Conservation (phyloP, 108 stramenopile genomes). For the Skeletonema marinoi region DNA sequence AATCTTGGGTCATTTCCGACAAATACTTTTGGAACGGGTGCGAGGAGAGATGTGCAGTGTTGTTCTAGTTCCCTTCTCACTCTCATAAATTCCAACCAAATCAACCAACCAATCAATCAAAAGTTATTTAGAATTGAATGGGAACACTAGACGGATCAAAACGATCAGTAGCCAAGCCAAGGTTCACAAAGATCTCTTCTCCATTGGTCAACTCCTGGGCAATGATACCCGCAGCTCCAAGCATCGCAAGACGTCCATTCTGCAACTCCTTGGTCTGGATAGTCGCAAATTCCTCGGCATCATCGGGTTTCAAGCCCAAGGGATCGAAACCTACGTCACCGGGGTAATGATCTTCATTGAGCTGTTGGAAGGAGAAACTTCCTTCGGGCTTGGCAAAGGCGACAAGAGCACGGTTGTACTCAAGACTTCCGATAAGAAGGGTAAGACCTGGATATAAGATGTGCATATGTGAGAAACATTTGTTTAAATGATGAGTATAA, state of each 20-base stretch:
- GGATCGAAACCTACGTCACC: slow-evolving; percentile 86
- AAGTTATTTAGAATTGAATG: slow-evolving; percentile 26
- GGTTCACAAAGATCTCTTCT: slow-evolving; percentile 53
- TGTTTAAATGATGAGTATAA: background rate
- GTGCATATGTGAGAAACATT: background rate
- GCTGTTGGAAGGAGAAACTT: slow-evolving; percentile 54
- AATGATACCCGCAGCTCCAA: slow-evolving; percentile 70
- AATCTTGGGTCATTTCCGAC: too few relatives aligned
- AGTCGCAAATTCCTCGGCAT: slow-evolving; percentile 55
- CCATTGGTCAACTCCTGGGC: slow-evolving; percentile 75
- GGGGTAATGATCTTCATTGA: slow-evolving; percentile 68
- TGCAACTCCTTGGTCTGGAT: slow-evolving; percentile 88
- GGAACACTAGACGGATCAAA: slow-evolving; percentile 47
- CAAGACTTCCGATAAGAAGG: slow-evolving; percentile 57
- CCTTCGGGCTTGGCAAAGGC: slow-evolving; percentile 58
- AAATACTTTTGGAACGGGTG: too few relatives aligned
- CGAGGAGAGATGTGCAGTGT: too few relatives aligned
- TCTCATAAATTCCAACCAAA: too few relatives aligned
- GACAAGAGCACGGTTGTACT: slow-evolving; percentile 61
- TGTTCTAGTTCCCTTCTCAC: too few relatives aligned
- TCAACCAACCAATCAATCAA: background rate
- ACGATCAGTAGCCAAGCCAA: slow-evolving; percentile 45
- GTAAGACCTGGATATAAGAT: slow-evolving; percentile 14
- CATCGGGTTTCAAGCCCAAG: slow-evolving; percentile 70
- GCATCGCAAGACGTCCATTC: slow-evolving; percentile 89